A percentile compares a stretch with the other conserved stretches of the same genome.
These are phyloP conservation scores for Schizonepeta tenuifolia DNA, from an alignment of 257 asterid species.

Conservation along the genomic window DNA sequence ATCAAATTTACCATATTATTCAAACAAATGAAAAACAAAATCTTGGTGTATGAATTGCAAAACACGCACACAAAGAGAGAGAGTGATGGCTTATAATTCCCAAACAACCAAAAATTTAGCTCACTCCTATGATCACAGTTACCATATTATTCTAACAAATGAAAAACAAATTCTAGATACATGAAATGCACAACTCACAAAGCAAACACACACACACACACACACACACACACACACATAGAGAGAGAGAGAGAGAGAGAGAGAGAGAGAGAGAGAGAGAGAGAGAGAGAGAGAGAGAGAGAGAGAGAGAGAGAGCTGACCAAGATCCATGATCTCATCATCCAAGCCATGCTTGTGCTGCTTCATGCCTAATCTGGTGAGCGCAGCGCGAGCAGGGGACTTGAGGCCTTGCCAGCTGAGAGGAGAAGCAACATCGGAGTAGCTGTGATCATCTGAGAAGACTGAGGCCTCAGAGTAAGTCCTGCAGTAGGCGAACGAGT, in stretches of 20 bases:
- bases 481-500: conserved; percentile 69
- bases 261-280: conserved; percentile 4
- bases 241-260: neutral
- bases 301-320: conserved; percentile 37
- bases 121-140: neutral
- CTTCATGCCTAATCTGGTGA: conserved; percentile 71
- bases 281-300: neutral
- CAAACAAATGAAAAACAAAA: neutral
- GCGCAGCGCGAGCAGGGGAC: conserved; percentile 67
- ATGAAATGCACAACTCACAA: neutral
- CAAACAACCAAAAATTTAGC: neutral
- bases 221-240: neutral
- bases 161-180: neutral
- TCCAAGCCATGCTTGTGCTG: conserved; percentile 57
- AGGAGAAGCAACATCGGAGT: conserved; percentile 63
- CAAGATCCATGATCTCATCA: conserved; percentile 65
- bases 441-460: conserved; percentile 65
- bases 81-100: too few relatives aligned
- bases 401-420: conserved; percentile 68
- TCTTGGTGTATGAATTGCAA: neutral
- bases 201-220: neutral
- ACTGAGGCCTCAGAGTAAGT: conserved; percentile 72
- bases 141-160: neutral
- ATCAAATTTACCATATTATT: neutral
- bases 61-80: too few relatives aligned